These are phyloP conservation scores for Wallacemonas sp. DNA, from an alignment of 208 protist genomes.

Conservation along the genomic window DNA sequence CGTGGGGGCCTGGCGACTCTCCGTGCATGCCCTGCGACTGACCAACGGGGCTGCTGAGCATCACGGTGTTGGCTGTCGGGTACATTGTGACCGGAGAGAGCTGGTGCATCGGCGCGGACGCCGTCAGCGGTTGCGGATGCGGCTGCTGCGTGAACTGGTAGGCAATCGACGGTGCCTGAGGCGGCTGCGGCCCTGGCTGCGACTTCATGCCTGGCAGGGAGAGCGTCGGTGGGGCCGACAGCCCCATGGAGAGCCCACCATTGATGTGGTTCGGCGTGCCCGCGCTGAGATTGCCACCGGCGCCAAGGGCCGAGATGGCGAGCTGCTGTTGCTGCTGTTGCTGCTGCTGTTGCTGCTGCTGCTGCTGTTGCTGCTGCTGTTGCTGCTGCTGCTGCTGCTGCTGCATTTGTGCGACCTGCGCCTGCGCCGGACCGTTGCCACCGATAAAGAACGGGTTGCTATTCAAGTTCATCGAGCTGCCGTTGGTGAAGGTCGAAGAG, in stretches of 20 bases:
- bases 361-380: conserved; percentile 12
- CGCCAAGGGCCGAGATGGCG: background rate
- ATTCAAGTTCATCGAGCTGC: conserved; percentile 15
- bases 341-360: conserved; percentile 12
- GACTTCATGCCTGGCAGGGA: conserved; percentile 11
- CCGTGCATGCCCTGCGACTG: conserved; percentile 10
- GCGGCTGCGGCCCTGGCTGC: too few relatives aligned
- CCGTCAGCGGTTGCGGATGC: conserved; percentile 7
- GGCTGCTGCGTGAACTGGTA: conserved; percentile 10
- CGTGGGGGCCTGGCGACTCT: background rate
- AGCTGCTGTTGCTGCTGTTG: background rate
- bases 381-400: conserved; percentile 9
- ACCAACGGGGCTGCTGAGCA: background rate
- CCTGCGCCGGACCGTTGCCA: background rate
- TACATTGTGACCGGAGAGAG: conserved; percentile 13
- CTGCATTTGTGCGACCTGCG: background rate
- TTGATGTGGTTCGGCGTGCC: conserved; percentile 15
- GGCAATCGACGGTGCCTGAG: background rate
- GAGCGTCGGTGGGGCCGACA: background rate
- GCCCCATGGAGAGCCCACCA: background rate
- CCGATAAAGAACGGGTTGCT: conserved; percentile 12
- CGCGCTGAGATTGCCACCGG: conserved; percentile 5
- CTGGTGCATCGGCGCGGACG: background rate
- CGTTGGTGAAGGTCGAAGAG: conserved; percentile 10
- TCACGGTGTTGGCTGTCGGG: background rate